Evolutionary conservation across 805 yeast genomes (phyloP), one percentile per base, ranked within the genome.

Genomic region (Barnettozyma botsteinii): DNA sequence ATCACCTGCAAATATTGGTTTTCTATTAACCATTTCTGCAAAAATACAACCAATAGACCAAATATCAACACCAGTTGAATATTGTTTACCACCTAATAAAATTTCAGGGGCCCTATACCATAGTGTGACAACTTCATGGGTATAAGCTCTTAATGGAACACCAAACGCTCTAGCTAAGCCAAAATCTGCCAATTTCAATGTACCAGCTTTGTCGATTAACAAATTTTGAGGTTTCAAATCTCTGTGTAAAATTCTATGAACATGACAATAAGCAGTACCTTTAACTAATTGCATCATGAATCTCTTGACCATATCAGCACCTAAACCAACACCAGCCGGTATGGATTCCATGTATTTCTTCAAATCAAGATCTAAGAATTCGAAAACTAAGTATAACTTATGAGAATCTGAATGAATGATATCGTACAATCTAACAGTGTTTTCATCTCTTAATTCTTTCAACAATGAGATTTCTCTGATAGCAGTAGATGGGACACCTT

Each of bases 51-150:
- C 98, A 46, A 91, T 85, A 10, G 96, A 86, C 98, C 98, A 93
- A 84, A 93, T 88, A 61, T 93, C 98, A 38, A 93, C 96, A 15
- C 98, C 97, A 0, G 98, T 93, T 26, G 96, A 86, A 62, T 93
- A 93, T 56, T 93, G 97, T 51, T 94, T 85, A 4, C 97, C 96
- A 12, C 98, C 98, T 49, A 93, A 74, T 45, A 93, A 68, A 41
- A 93, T 86, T 64, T 93, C 98, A 4, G 98, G 98, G 1, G 97
- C 87, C 50, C 98, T 73, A 62, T 93, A 93, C 98, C 98, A 93
- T 51, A 93, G 68, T 0, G 98, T 93, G 35, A 93, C 98, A 34
- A 93, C 98, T 62, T 93, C 98, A 64, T 93, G 97, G 11, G 98
- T 91, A 58, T 91, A 93, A 2, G 96, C 95, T 56, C 96, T 77